Evolutionary conservation across 495 filamentous ascomycete species (phyloP).

Genomic region (Polyplosphaeria fusca): DNA sequence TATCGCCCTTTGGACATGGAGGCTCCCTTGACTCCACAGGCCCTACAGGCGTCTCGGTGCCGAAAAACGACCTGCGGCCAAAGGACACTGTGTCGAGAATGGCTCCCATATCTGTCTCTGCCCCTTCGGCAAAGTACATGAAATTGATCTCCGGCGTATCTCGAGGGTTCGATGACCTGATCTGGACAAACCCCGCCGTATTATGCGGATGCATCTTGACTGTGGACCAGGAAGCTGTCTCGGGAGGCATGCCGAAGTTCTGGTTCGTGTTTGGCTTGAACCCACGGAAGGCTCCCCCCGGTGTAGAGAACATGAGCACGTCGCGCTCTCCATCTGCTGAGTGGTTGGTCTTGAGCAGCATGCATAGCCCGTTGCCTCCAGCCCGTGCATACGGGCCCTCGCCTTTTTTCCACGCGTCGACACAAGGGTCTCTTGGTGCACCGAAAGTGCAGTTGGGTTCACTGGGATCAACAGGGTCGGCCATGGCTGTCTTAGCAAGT

Average conservation of each 20-base stretch:
- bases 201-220: not conserved
- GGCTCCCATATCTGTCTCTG: conserved; percentile 14
- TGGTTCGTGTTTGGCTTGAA: conserved; percentile 46
- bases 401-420: conserved; percentile 44
- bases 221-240: not conserved
- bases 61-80: conserved; percentile 5
- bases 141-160: conserved; percentile 32
- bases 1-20: not conserved
- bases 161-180: conserved; percentile 30
- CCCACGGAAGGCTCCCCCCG: conserved; percentile 51
- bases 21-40: conserved; percentile 5
- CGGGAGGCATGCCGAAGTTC: not conserved
- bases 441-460: conserved; percentile 48
- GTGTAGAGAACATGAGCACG: conserved; percentile 52
- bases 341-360: conserved; percentile 46
- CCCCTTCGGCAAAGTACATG: conserved; percentile 28
- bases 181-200: not conserved
- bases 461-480: conserved; percentile 31
- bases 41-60: not conserved
- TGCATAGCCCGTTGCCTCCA: conserved; percentile 42
- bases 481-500: conserved; percentile 42
- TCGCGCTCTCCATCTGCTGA: conserved; percentile 43
- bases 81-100: conserved; percentile 23
- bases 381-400: conserved; percentile 52
- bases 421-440: conserved; percentile 46